Evolutionary conservation across 768 basidiomycete genomes (phyloP).

Genomic region (Holtermanniella nyarrowii): DNA sequence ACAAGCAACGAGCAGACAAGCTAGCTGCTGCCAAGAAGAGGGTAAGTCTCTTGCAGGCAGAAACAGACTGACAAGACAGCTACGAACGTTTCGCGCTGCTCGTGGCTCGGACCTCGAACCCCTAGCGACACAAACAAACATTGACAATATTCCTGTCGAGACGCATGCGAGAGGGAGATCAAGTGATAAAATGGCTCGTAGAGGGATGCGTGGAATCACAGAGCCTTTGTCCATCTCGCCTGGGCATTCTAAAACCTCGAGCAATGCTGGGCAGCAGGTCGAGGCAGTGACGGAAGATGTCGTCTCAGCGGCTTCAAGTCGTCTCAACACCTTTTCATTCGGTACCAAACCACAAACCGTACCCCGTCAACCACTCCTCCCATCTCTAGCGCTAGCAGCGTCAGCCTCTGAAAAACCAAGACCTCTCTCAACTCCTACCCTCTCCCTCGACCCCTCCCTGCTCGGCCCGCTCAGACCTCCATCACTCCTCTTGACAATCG

Average conservation of each 20-base stretch:
- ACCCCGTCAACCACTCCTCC: conserved; percentile 4
- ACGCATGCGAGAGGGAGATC: too few species aligned
- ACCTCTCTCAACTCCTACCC: conserved; percentile 7
- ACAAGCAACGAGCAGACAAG: neutral
- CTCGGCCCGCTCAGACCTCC: conserved; percentile 18
- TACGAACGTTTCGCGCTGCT: neutral
- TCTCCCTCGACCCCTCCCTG: conserved; percentile 8
- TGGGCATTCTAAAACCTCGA: neutral
- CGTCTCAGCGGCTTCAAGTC: neutral
- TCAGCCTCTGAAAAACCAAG: conserved; percentile 1
- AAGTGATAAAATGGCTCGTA: too few species aligned
- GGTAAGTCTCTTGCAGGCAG: neutral
- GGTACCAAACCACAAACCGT: neutral
- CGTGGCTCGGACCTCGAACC: neutral
- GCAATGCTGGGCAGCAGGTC: neutral
- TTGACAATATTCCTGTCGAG: neutral
- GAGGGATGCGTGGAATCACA: too few species aligned
- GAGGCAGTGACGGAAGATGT: neutral
- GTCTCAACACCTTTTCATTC: neutral
- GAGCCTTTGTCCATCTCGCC: too few species aligned
- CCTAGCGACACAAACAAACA: neutral
- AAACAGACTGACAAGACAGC: neutral
- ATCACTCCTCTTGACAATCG: conserved; percentile 22
- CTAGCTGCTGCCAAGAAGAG: neutral
- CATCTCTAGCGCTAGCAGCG: conserved; percentile 13